Evolutionary conservation across 176 grass and related monocot genomes (phyloP).

Genomic region (Bolboschoenus planiculmis): DNA sequence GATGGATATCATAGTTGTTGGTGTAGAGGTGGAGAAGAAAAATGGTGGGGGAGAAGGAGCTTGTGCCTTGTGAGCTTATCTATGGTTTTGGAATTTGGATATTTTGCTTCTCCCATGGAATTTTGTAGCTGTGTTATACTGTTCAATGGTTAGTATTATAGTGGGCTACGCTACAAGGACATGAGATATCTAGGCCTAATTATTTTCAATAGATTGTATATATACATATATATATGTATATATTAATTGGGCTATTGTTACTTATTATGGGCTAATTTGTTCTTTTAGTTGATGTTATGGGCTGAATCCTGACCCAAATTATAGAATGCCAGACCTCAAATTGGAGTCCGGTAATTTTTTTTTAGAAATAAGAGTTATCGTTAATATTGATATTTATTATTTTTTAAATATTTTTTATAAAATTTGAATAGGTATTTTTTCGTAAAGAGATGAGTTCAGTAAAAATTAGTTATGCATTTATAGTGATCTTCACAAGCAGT

Average conservation of each 20-base stretch:
- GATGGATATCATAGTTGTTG: slow-evolving; percentile 51
- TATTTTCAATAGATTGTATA: background rate
- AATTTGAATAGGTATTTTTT: too few relatives aligned
- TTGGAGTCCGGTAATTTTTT: too few relatives aligned
- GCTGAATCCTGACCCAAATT: background rate
- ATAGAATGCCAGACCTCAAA: background rate
- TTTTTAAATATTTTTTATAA: too few relatives aligned
- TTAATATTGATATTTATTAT: too few relatives aligned
- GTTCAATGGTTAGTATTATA: background rate
- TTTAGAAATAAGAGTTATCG: too few relatives aligned
- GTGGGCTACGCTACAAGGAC: background rate
- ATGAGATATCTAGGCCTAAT: background rate
- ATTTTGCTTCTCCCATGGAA: background rate
- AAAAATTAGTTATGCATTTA: too few relatives aligned
- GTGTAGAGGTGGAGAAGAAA: background rate
- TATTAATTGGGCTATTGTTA: background rate
- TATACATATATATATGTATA: too few relatives aligned
- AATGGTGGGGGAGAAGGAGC: slow-evolving; percentile 1
- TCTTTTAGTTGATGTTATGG: background rate
- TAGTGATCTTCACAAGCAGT: too few relatives aligned
- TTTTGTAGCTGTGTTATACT: background rate
- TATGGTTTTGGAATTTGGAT: background rate
- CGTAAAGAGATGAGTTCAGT: too few relatives aligned
- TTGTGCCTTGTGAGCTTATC: slow-evolving; percentile 1
- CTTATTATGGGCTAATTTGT: background rate